Evolutionary conservation across 2,329 filamentous ascomycete species (phyloP).

Genomic region (Aspergillus bombycis): DNA sequence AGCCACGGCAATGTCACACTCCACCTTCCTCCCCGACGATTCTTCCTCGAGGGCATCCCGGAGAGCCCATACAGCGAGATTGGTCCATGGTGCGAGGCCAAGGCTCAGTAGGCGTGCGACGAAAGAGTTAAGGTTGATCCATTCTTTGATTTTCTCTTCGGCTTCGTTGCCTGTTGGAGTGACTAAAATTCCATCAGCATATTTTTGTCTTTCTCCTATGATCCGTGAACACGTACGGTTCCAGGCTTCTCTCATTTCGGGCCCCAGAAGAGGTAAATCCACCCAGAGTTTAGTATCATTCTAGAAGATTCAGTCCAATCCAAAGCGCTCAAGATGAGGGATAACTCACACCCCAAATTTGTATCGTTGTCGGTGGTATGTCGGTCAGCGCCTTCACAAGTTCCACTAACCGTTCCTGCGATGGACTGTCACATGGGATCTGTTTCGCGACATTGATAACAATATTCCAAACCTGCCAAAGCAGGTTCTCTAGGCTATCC

Average conservation of each 20-base stretch:
- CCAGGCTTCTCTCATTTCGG: slow-evolving; percentile 16
- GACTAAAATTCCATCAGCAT: not conserved
- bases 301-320: not conserved
- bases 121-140: slow-evolving; percentile 18
- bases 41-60: slow-evolving; percentile 14
- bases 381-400: slow-evolving; percentile 13
- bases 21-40: not conserved
- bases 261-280: slow-evolving; percentile 18
- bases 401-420: slow-evolving; percentile 13
- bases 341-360: slow-evolving; percentile 13
- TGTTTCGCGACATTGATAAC: slow-evolving; percentile 12
- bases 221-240: slow-evolving; percentile 4
- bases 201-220: not conserved
- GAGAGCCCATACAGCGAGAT: slow-evolving; percentile 17
- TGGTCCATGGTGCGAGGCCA: not conserved
- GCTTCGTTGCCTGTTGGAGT: slow-evolving; percentile 1
- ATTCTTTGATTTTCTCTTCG: not conserved
- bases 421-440: slow-evolving; percentile 11
- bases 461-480: slow-evolving; percentile 13
- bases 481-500: slow-evolving; percentile 7
- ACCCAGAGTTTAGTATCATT: slow-evolving; percentile 8
- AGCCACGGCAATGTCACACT: slow-evolving; percentile 9
- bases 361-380: slow-evolving; percentile 10
- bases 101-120: slow-evolving; percentile 15
- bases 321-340: not conserved